These are phyloP conservation scores for Luffa aegyptiaca DNA, from an alignment of 306 rosid species.

Conservation along the genomic window DNA sequence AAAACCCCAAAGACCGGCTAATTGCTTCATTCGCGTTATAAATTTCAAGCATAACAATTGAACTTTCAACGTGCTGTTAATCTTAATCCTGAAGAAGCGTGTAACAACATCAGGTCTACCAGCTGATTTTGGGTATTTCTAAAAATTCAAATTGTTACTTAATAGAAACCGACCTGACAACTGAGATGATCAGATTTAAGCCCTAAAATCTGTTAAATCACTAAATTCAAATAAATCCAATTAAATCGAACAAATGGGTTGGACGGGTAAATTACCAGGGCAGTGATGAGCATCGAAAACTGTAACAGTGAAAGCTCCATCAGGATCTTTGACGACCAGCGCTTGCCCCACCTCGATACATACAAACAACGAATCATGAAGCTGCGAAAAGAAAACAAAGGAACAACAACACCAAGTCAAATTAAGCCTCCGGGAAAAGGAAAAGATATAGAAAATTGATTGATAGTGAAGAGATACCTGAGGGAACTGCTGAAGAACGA, in stretches of 20 bases:
- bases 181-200: background rate
- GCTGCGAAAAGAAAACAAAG: conserved; percentile 14
- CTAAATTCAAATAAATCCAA: background rate
- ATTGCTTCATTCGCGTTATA: background rate
- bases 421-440: background rate
- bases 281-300: conserved; percentile 77
- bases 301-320: conserved; percentile 44
- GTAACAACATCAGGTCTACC: background rate
- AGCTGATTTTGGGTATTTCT: background rate
- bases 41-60: background rate
- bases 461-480: conserved; percentile 14
- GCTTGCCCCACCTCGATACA: conserved; percentile 46
- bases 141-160: background rate
- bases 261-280: conserved; percentile 35
- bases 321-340: conserved; percentile 36
- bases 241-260: background rate
- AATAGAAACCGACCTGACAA: background rate
- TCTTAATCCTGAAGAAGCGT: background rate
- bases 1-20: background rate
- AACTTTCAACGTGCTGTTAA: background rate
- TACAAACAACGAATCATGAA: conserved; percentile 37
- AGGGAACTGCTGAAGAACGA: conserved; percentile 39
- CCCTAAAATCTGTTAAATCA: background rate
- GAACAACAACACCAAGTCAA: background rate
- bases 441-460: background rate